Conservation (phyloP, 1,139 yeast genomes). For the Sugiyamaella grinbergsii region DNA sequence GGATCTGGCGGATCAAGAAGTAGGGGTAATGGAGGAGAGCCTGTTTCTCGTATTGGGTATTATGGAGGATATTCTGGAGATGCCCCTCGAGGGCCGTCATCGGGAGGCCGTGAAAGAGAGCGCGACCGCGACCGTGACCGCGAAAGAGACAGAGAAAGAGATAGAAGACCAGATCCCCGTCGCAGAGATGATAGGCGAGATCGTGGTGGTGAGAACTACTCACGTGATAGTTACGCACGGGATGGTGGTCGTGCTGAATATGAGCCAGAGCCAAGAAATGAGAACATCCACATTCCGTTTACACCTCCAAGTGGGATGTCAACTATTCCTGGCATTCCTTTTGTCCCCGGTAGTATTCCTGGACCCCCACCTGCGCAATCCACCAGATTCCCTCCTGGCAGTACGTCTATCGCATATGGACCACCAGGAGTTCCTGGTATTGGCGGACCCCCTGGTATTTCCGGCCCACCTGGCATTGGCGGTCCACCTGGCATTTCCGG, state of each 20-base stretch:
- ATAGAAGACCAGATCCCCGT: conserved; percentile 27
- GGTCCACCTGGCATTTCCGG: conserved; percentile 33
- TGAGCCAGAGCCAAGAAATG: conserved; percentile 12
- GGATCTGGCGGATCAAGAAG: conserved; percentile 20
- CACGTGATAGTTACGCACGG: too few species aligned
- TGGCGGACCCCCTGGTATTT: conserved; percentile 26
- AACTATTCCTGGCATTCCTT: conserved; percentile 22
- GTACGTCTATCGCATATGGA: conserved; percentile 20
- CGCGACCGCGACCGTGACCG: conserved; percentile 12
- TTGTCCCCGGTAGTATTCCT: conserved; percentile 16
- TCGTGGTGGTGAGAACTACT: too few species aligned
- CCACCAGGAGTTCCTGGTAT: conserved; percentile 20
- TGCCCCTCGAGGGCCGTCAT: conserved; percentile 8
- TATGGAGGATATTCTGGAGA: neutral
- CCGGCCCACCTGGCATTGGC: conserved; percentile 32
- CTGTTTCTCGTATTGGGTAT: neutral
- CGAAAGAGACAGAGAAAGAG: conserved; percentile 5
- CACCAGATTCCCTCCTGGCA: conserved; percentile 18
- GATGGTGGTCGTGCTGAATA: conserved; percentile 21
- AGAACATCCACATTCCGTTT: conserved; percentile 10
- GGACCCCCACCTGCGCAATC: conserved; percentile 18
- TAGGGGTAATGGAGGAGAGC: conserved; percentile 20
- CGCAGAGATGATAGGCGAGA: conserved; percentile 24
- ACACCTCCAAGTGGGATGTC: conserved; percentile 22
- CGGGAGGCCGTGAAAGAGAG: conserved; percentile 7